Base-by-base conservation (phyloP, 129 eudicot genomes). In the Escallonia rubra region DNA sequence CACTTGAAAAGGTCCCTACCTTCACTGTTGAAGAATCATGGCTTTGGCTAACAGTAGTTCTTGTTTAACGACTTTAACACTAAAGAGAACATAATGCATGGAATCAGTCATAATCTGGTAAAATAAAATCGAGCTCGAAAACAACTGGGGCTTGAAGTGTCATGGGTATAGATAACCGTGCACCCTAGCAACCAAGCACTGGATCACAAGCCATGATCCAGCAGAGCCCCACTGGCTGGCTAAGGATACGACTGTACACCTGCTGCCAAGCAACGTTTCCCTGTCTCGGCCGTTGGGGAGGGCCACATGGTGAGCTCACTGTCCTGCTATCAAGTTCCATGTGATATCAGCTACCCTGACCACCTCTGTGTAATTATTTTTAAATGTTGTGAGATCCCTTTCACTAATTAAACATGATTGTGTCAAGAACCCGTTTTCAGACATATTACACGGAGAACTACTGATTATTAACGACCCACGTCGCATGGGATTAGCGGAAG, bases 151-250 rank as follows among this genome's bases (percentile, higher is more conserved):
- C 8, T 51, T 63, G 52, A 23, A 61, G 15, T 53, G 61, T 41
- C 5, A 61, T 49, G 68, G 62, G 54, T 14, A 13, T 61, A 61
- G 68, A 61, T 70, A 51, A 50, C 59, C 50, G 9, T 70, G 74
- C 59, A 39, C 57, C 74, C 74, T 49, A 41, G 74, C 75, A 71
- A 61, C 68, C 75, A 52, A 51, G 61, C 75, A 71, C 34, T 43
- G n/a, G 34, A 70, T 40, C 43, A 61, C 43, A 55, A 41, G 46
- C 51, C 67, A 41, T 61, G 50, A 47, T 43, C 74, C 59, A 42
- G n/a, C 38, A 8, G 5, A 61, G 43, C 65, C 74, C 66, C 68
- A 59, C 67, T 11, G 38, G n/a, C 68, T 16, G 13, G 3, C 54
- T 40, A n/a, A 61, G 58, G 44, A 45, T 46, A 58, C 58, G 10